Evolutionary conservation across 2,329 filamentous ascomycete genomes (phyloP).

Genomic region (Dendrostoma leiphaemia): DNA sequence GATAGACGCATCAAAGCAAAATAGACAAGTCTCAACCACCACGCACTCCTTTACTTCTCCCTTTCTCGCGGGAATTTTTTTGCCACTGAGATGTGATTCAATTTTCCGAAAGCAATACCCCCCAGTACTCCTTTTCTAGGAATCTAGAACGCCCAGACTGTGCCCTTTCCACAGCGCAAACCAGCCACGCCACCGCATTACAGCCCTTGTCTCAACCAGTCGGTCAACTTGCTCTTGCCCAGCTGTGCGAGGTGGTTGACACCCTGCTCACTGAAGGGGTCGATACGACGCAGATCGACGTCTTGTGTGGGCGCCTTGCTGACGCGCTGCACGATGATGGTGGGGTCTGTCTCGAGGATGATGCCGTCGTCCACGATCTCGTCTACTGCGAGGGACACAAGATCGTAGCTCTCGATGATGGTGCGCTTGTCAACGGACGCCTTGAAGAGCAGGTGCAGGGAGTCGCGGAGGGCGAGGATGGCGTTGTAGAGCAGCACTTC

Average conservation of each 20-base stretch:
- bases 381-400: conserved; percentile 89
- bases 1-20: conserved; percentile 32
- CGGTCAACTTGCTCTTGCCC: conserved; percentile 86
- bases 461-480: conserved; percentile 85
- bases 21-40: background rate
- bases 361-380: conserved; percentile 95
- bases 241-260: conserved; percentile 92
- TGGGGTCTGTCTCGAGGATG: conserved; percentile 94
- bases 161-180: background rate
- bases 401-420: conserved; percentile 97
- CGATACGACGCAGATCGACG: conserved; percentile 88
- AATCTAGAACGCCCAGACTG: conserved; percentile 17
- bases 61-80: background rate
- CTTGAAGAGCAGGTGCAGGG: conserved; percentile 90
- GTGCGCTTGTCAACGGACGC: conserved; percentile 97
- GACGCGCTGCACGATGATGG: conserved; percentile 87
- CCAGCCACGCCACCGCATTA: conserved; percentile 34
- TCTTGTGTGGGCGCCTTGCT: conserved; percentile 90
- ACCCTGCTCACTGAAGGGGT: conserved; percentile 85
- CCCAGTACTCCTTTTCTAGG: conserved; percentile 21
- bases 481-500: conserved; percentile 96
- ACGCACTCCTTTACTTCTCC: background rate
- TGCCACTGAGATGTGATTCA: background rate
- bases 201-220: conserved; percentile 83
- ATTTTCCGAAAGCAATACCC: conserved; percentile 15